These are phyloP conservation scores for Geotrichum carabidarum DNA, from an alignment of 1,139 yeast genomes.

Conservation along the genomic window DNA sequence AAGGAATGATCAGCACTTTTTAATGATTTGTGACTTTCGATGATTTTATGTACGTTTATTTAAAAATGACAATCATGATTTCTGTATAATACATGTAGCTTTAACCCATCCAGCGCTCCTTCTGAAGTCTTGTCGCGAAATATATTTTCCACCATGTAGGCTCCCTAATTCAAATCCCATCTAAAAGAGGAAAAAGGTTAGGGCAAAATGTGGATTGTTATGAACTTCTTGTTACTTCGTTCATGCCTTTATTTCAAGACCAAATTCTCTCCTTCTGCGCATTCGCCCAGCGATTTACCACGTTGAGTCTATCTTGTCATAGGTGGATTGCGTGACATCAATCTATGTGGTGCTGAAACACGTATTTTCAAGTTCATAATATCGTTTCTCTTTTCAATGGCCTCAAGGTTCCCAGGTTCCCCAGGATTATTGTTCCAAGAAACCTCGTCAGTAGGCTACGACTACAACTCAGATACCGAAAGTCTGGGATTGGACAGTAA, in stretches of 20 bases:
- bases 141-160: no score
- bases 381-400: neutral
- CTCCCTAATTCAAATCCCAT: no score
- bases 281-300: neutral
- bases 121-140: no score
- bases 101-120: no score
- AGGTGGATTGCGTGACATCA: neutral
- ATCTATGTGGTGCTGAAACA: neutral
- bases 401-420: neutral
- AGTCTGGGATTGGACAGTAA: constrained; percentile 6
- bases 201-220: neutral
- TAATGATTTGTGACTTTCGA: constrained; percentile 20
- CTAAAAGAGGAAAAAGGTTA: neutral
- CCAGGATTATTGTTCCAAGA: constrained; percentile 8
- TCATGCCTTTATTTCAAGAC: neutral
- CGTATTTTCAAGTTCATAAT: neutral
- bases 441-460: constrained; percentile 7
- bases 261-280: neutral
- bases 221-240: neutral
- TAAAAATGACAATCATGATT: no score
- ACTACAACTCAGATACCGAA: constrained; percentile 4
- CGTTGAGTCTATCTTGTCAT: neutral
- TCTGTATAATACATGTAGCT: no score
- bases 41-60: neutral
- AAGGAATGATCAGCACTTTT: constrained; percentile 8